Conservation (phyloP, 2,329 filamentous ascomycete genomes). For the Talaromyces sp. region DNA sequence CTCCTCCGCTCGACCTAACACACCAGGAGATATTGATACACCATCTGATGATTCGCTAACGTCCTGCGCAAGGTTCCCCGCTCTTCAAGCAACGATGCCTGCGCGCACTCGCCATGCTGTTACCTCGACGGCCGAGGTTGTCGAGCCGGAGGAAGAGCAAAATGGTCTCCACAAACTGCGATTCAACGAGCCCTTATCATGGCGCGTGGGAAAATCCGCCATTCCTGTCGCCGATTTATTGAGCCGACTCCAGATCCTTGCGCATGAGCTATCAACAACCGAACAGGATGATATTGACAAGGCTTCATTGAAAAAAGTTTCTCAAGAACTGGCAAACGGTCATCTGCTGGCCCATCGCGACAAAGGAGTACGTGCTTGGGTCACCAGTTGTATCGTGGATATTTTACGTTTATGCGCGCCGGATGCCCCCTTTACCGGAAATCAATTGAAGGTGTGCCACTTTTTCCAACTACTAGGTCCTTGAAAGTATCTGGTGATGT, state of each 20-base stretch:
- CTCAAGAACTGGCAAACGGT: constrained; percentile 76
- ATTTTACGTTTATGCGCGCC: constrained; percentile 90
- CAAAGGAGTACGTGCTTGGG: constrained; percentile 84
- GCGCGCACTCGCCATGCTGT: constrained; percentile 42
- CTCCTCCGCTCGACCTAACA: neutral
- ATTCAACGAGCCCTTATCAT: constrained; percentile 84
- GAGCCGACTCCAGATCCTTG: constrained; percentile 73
- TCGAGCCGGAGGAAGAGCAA: constrained; percentile 32
- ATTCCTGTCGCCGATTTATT: constrained; percentile 81
- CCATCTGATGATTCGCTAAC: constrained; percentile 19
- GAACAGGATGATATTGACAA: constrained; percentile 84
- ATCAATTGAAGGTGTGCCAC: constrained; percentile 75
- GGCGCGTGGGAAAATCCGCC: constrained; percentile 78
- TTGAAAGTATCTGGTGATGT: neutral
- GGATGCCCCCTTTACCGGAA: constrained; percentile 85
- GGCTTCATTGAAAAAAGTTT: constrained; percentile 77
- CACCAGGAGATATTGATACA: neutral
- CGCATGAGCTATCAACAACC: constrained; percentile 76
- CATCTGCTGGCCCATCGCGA: constrained; percentile 90
- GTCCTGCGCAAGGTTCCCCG: constrained; percentile 18
- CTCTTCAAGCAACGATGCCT: constrained; percentile 36
- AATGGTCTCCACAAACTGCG: constrained; percentile 51
- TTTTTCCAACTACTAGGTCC: constrained; percentile 5
- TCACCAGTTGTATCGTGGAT: constrained; percentile 86
- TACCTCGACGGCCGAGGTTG: constrained; percentile 30